Percentiles rank a stretch among this genome's conserved stretches.
These are phyloP conservation scores for Setaria italica DNA, from an alignment of 202 grass and related monocot species.

Conservation along the genomic window DNA sequence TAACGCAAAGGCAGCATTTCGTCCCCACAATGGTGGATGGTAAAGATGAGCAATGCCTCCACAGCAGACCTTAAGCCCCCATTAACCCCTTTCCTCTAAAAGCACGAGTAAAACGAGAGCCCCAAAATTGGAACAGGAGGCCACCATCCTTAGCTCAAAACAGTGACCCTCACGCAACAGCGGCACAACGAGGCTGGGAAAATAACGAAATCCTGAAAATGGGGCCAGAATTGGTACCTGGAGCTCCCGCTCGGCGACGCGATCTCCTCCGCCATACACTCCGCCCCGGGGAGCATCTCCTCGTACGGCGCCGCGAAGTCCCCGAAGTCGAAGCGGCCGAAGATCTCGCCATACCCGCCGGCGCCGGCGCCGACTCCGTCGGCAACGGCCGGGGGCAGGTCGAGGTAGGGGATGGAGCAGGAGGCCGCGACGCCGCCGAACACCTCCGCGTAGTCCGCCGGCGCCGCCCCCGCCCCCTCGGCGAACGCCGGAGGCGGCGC, in stretches of 20 bases:
- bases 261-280: slow-evolving; percentile 56
- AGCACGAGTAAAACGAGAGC: neutral
- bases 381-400: slow-evolving; percentile 59
- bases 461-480: slow-evolving; percentile 36
- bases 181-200: neutral
- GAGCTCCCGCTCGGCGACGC: slow-evolving; percentile 66
- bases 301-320: slow-evolving; percentile 77
- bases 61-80: neutral
- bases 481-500: slow-evolving; percentile 33
- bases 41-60: slow-evolving; percentile 19
- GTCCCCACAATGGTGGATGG: slow-evolving; percentile 16
- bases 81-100: slow-evolving; percentile 20
- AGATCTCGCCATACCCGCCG: slow-evolving; percentile 82
- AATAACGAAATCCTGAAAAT: slow-evolving; percentile 10
- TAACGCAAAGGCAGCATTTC: neutral
- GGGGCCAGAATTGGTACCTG: slow-evolving; percentile 28
- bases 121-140: neutral
- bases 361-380: slow-evolving; percentile 19
- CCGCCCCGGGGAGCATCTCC: slow-evolving; percentile 59
- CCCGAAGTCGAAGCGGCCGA: slow-evolving; percentile 65
- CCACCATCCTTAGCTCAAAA: neutral
- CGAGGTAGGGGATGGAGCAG: slow-evolving; percentile 93
- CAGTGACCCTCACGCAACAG: slow-evolving; percentile 10
- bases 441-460: slow-evolving; percentile 79
- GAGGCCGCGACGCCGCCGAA: slow-evolving; percentile 77